Base-by-base conservation (phyloP, 441 rosid genomes). In the Rhodomyrtus psidioides region DNA sequence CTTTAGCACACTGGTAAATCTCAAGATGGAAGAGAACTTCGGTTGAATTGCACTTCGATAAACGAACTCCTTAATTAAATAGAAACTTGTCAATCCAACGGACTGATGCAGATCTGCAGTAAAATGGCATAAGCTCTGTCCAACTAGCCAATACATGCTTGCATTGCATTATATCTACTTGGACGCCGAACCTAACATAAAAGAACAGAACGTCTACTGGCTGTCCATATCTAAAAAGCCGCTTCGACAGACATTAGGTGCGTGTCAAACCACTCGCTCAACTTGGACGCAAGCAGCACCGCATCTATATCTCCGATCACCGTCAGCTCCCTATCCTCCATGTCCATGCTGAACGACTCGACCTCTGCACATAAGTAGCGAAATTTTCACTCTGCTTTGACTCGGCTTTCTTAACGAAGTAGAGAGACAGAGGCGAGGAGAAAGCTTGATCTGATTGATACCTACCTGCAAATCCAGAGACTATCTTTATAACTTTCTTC, bases 311-410 rank as follows among this genome's bases (percentile, higher is more conserved):
- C 93, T 59, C 96, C 95, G 8, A 85, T 89, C 42, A 94, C 91
- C 4, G 94, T 95, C 89, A 94, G 34, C 88, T 91, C 93, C 86
- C 86, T 88, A 58, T 94, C 93, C 88, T 94, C 92, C 44, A 90
- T n/a, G 62, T 58, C n/a, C 30, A 57, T 17, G 10, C 93, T 83
- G 53, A 49, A 49, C 3, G 96, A 93, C 26, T 89, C 90, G 54
- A 94, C 92, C 55, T 95, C 97, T 94, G 79, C 42, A 85, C 62
- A 57, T 57, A 26, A 24, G 28, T 27, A 57, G 62, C 62, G 3
- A n/a, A n/a, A n/a, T 57, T 57, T 12, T 16, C 62, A 26, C 62
- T 57, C 62, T 12, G 30, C 5, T 57, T 57, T n/a, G 62, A 57
- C 30, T 57, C 30, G 28, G 62, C n/a, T 57, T 57, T 57, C 28